These are phyloP conservation scores for Eruca vesicaria DNA, from an alignment of 441 rosid genomes.

Conservation along the genomic window DNA sequence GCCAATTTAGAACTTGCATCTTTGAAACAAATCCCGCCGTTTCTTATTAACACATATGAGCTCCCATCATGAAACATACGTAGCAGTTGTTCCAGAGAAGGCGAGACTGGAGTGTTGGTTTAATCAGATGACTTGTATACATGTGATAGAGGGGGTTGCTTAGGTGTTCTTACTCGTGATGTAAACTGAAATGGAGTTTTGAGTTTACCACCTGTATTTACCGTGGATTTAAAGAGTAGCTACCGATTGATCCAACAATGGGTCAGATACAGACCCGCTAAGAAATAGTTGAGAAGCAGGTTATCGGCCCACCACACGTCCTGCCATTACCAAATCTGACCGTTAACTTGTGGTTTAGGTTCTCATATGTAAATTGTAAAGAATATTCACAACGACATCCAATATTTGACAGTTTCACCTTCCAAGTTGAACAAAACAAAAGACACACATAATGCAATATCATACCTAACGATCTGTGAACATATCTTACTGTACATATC, in stretches of 20 bases:
- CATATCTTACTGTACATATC: no score
- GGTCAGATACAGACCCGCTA: constrained; percentile 68
- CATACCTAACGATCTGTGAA: no score
- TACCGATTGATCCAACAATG: constrained; percentile 54
- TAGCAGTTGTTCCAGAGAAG: constrained; percentile 76
- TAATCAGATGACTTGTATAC: constrained; percentile 62
- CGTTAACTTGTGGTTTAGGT: neutral
- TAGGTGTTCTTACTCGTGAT: neutral
- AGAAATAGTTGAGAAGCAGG: constrained; percentile 53
- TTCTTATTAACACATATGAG: constrained; percentile 46
- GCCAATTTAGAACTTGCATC: neutral
- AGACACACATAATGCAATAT: no score
- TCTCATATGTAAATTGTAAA: neutral
- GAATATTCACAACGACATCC: no score
- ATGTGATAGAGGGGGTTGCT: constrained; percentile 38
- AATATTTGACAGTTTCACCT: no score
- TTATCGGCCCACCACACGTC: neutral
- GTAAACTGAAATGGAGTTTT: constrained; percentile 1
- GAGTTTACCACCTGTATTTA: constrained; percentile 50
- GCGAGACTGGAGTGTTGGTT: constrained; percentile 55
- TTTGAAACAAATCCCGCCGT: neutral
- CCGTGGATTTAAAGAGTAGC: constrained; percentile 59
- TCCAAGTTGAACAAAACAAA: no score
- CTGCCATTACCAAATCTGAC: neutral
- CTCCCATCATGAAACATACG: constrained; percentile 77